Conservation (phyloP, 1,284 basidiomycete genomes). For the Ganoderma lingzhi region DNA sequence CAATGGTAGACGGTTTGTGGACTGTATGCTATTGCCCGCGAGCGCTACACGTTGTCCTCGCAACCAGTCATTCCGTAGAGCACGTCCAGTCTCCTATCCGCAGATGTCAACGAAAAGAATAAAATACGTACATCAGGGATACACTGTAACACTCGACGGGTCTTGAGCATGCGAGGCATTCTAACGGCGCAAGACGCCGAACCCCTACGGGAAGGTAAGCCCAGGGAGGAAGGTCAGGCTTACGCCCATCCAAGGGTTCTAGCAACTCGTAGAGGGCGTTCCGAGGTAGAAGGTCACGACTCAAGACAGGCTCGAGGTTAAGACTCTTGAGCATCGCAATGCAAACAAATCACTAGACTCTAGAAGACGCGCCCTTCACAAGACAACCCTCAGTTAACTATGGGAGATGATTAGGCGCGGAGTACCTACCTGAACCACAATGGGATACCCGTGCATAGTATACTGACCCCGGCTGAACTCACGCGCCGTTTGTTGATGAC, state of each 20-base stretch:
- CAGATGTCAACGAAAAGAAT: not conserved
- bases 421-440: not conserved
- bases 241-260: not conserved
- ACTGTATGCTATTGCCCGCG: no score
- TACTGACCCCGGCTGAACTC: not conserved
- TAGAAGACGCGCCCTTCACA: not conserved
- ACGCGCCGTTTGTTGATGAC: not conserved
- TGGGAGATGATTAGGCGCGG: not conserved
- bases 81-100: not conserved
- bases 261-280: not conserved
- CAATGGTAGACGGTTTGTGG: no score
- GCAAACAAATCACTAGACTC: not conserved
- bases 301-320: not conserved
- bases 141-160: not conserved
- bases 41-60: not conserved
- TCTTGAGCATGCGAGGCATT: not conserved
- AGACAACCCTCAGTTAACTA: not conserved
- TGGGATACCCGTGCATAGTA: slow-evolving; percentile 7
- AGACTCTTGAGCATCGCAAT: not conserved
- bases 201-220: not conserved
- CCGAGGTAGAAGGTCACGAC: not conserved
- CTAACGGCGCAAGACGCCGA: not conserved
- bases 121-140: not conserved
- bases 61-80: not conserved
- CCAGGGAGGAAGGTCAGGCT: not conserved